A percentile compares a stretch with the other conserved stretches of the same genome.
Conservation (phyloP, 768 basidiomycete genomes). For the Boletellus sp. region DNA sequence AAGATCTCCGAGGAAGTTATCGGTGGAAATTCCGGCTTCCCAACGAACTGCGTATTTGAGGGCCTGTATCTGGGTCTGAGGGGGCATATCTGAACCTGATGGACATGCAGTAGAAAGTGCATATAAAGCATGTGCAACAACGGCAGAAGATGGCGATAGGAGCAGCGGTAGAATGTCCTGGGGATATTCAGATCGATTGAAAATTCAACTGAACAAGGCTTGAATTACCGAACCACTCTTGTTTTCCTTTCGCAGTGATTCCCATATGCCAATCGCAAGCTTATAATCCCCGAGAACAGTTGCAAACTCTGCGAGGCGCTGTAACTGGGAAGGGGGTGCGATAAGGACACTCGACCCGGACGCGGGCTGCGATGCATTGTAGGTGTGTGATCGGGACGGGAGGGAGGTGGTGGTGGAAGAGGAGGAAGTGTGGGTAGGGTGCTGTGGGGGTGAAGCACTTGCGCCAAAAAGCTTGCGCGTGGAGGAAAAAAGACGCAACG, state of each 20-base stretch:
- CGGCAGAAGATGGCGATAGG: constrained; percentile 59
- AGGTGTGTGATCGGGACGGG: constrained; percentile 36
- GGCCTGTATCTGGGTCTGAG: constrained; percentile 65
- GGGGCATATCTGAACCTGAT: constrained; percentile 44
- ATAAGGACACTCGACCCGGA: constrained; percentile 13
- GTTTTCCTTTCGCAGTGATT: constrained; percentile 78
- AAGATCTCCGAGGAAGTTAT: constrained; percentile 53
- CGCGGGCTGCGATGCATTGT: constrained; percentile 32
- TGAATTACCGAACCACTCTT: constrained; percentile 74
- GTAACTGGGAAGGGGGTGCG: constrained; percentile 60
- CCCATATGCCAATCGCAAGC: constrained; percentile 81
- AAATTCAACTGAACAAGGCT: neutral
- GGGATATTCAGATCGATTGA: constrained; percentile 7
- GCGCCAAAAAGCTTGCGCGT: constrained; percentile 82
- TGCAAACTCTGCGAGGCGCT: constrained; percentile 93
- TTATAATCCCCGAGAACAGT: constrained; percentile 90
- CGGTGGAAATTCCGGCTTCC: constrained; percentile 59
- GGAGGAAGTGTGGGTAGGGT: constrained; percentile 36
- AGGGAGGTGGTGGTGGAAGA: constrained; percentile 37
- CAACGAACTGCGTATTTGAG: constrained; percentile 70
- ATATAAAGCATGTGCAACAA: constrained; percentile 58
- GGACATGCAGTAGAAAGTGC: constrained; percentile 51
- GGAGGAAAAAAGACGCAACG: constrained; percentile 81
- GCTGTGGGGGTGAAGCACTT: constrained; percentile 45
- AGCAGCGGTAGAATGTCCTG: constrained; percentile 83